A percentile compares a stretch with the other conserved stretches of the same genome.
Conservation (phyloP, 1,139 yeast species). For the Fermentozyma sake region DNA sequence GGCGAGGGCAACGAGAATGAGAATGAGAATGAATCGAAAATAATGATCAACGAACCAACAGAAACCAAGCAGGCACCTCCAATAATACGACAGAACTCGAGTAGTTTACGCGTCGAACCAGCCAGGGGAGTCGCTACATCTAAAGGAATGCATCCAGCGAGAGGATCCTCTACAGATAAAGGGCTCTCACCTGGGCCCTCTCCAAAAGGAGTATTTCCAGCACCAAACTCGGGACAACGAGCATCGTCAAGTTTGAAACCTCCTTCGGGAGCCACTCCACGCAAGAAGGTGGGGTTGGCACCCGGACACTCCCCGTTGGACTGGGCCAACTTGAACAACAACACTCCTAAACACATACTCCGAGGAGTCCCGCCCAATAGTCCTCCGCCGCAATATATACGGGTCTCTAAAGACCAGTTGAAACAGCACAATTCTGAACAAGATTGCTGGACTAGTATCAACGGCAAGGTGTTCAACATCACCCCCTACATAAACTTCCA, state of each 20-base stretch:
- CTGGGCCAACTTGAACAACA: conserved; percentile 65
- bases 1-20: too few relatives aligned
- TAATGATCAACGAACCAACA: too few relatives aligned
- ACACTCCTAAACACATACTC: conserved; percentile 24
- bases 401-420: conserved; percentile 58
- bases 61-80: too few relatives aligned
- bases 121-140: too few relatives aligned
- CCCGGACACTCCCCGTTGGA: conserved; percentile 87
- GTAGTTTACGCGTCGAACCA: too few relatives aligned
- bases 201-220: too few relatives aligned
- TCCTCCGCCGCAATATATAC: conserved; percentile 43
- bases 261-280: conserved; percentile 13
- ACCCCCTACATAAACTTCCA: conserved; percentile 81
- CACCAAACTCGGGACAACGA: conserved; percentile 40
- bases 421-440: conserved; percentile 49
- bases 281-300: conserved; percentile 56
- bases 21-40: too few relatives aligned
- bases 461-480: conserved; percentile 79
- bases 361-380: conserved; percentile 38
- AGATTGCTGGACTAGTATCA: conserved; percentile 85
- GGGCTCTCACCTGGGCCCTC: too few relatives aligned
- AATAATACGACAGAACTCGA: too few relatives aligned
- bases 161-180: too few relatives aligned
- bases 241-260: conserved; percentile 13
- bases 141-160: too few relatives aligned